Conservation (phyloP, 257 asterid species). For the Solanum clarkiae region DNA sequence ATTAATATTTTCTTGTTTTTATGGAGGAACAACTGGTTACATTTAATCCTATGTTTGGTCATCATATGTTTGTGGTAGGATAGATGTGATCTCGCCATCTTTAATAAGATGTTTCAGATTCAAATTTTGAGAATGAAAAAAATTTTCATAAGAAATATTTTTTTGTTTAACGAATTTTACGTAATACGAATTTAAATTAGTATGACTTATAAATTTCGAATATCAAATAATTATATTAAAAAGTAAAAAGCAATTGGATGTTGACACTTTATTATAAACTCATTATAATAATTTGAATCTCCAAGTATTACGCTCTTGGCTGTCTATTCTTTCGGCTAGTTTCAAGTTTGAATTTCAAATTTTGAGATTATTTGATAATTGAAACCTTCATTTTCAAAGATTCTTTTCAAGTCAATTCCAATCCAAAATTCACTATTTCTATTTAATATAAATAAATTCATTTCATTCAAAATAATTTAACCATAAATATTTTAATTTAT, state of each 20-base stretch:
- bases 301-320: not conserved
- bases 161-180: not conserved
- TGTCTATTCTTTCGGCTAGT: not conserved
- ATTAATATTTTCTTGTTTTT: not conserved
- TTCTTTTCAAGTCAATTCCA: not conserved
- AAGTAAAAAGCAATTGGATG: not conserved
- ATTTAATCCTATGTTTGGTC: not conserved
- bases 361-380: not conserved
- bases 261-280: not conserved
- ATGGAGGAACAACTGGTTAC: not conserved
- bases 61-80: not conserved
- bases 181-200: fast-evolving
- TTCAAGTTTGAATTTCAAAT: not conserved
- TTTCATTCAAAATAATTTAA: no score
- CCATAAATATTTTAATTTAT: no score
- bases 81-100: not conserved
- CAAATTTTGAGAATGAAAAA: not conserved
- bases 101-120: fast-evolving
- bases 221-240: not conserved
- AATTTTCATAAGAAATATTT: fast-evolving
- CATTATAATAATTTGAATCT: not conserved
- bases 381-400: not conserved
- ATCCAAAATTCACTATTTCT: not conserved
- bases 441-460: not conserved
- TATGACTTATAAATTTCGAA: not conserved